Evolutionary conservation across 192 early-diverging fungal species (phyloP).

Genomic region (Umbelopsis ramanniana): DNA sequence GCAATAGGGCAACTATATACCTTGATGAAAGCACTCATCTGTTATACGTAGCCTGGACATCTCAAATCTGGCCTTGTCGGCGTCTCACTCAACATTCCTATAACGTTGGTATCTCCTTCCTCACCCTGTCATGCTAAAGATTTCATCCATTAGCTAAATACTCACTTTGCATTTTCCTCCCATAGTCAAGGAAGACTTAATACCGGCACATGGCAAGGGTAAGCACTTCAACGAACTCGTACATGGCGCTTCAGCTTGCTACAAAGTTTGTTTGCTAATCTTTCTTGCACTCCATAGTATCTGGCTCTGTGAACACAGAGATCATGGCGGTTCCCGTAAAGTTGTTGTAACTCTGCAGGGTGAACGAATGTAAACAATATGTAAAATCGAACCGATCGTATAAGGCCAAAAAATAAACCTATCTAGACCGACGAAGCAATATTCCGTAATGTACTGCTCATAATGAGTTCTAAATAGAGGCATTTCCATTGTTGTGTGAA

Average conservation of each 20-base stretch:
- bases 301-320: conserved; percentile 77
- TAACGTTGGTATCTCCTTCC: conserved; percentile 32
- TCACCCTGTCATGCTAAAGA: neutral
- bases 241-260: too few relatives aligned
- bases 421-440: too few relatives aligned
- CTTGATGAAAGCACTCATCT: neutral
- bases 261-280: neutral
- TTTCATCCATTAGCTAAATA: neutral
- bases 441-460: too few relatives aligned
- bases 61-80: conserved; percentile 85
- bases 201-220: conserved; percentile 88
- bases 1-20: too few relatives aligned
- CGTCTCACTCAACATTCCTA: conserved; percentile 84
- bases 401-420: too few relatives aligned
- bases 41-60: conserved; percentile 70
- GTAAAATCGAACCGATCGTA: neutral
- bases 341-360: conserved; percentile 81
- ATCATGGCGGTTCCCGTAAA: conserved; percentile 58
- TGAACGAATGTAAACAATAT: conserved; percentile 42
- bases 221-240: conserved; percentile 2
- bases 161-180: too few relatives aligned
- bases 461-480: too few relatives aligned
- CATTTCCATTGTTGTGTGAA: too few relatives aligned
- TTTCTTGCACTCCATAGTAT: conserved; percentile 46
- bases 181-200: conserved; percentile 70